Evolutionary conservation across 768 basidiomycete genomes (phyloP).

Genomic region (Pleurotus cornucopiae): DNA sequence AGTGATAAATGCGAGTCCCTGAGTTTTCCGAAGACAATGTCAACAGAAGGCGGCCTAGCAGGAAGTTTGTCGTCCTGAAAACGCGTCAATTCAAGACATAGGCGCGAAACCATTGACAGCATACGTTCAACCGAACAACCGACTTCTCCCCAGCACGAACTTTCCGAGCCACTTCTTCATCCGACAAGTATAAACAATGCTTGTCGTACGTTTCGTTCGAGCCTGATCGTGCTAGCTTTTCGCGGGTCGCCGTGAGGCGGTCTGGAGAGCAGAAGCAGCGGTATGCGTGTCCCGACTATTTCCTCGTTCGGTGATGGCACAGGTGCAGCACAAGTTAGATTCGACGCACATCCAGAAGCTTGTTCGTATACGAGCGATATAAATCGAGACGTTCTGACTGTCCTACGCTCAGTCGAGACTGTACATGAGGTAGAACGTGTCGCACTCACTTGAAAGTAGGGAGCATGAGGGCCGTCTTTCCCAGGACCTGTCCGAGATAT

Average conservation of each 20-base stretch:
- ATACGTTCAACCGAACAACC: conserved; percentile 84
- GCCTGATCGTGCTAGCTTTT: conserved; percentile 67
- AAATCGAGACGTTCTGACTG: conserved; percentile 88
- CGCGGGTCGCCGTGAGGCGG: conserved; percentile 62
- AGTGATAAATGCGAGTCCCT: conserved; percentile 75
- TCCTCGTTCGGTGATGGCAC: background rate
- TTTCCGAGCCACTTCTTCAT: conserved; percentile 78
- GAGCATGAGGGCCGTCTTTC: conserved; percentile 66
- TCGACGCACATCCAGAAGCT: conserved; percentile 66
- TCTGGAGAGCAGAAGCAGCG: conserved; percentile 90
- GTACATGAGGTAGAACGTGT: background rate
- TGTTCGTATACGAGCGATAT: conserved; percentile 70
- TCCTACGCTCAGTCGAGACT: background rate
- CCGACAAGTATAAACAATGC: conserved; percentile 77
- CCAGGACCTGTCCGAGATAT: conserved; percentile 59
- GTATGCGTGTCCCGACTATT: conserved; percentile 83
- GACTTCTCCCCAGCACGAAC: conserved; percentile 73
- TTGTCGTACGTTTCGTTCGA: conserved; percentile 85
- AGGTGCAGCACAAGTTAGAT: background rate
- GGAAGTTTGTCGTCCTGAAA: conserved; percentile 58
- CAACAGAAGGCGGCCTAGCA: conserved; percentile 42
- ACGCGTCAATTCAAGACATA: background rate
- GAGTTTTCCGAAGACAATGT: conserved; percentile 74
- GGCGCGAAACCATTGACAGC: conserved; percentile 17
- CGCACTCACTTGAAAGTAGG: conserved; percentile 76